Evolutionary conservation across 306 rosid species (phyloP), one percentile per base, ranked within the genome.

Genomic region (Vicia villosa): DNA sequence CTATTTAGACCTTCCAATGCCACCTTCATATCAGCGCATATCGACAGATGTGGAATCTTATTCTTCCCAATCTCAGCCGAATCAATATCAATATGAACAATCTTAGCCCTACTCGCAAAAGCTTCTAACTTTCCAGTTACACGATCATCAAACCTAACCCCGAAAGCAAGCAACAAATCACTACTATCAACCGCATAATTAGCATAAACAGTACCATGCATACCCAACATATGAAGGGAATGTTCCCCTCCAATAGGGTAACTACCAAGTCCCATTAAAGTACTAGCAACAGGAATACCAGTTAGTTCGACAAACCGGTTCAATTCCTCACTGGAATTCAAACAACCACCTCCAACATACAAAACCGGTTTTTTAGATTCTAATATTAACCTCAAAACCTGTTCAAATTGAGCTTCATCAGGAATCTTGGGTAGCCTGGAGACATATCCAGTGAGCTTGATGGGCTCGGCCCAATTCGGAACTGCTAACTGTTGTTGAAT

Each of bases 11-110:
- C 89, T 38, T 81, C 52, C 79, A 94, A 73, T 0, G 96, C 97
- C 40, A 80, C n/a, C 72, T 84, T 91, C 73, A 94, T n/a, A 73
- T 94, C 96, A 0, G 82, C 92, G 52, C 96, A 88, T 38, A 91
- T 69, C 3, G 95, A 85, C 9, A 90, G 69, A 57, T 90, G 92
- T 8, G 97, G 92, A 78, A 79, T 85, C 88, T 94, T 94, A n/a
- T 94, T 94, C 88, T 94, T 94, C 54, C 98, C 98, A 51, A 94
- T 85, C 84, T 94, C 97, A 4, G 95, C 96, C 0, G 96, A 78
- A 84, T 94, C 97, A 22, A 90, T 94, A 52, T 94, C 98, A 16
- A 94, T 86, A 32, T 94, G 98, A 24, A 94, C 91, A 58, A 94
- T 94, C 74, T 88, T 94, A 2, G 98, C 97, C 14, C 97, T 79